Conservation (phyloP, 495 filamentous ascomycete species). For the Terfezia claveryi region DNA sequence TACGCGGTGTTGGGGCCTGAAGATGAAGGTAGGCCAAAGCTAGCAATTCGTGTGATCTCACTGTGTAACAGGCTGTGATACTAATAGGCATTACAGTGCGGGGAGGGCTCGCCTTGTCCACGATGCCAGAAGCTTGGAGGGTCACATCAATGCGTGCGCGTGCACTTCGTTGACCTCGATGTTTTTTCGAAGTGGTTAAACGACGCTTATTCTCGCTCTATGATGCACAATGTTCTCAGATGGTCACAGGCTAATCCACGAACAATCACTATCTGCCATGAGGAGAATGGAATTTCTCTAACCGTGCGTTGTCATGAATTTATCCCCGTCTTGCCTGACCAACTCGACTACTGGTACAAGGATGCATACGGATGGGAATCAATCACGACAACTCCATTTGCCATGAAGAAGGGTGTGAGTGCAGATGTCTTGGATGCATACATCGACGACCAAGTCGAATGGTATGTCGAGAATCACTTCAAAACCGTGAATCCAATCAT, state of each 20-base stretch:
- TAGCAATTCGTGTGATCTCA: background rate
- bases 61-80: too few relatives aligned
- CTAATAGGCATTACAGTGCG: conserved; percentile 4
- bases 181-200: conserved; percentile 20
- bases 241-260: conserved; percentile 11
- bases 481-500: conserved; percentile 12
- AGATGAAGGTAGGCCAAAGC: conserved; percentile 13
- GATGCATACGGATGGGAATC: conserved; percentile 16
- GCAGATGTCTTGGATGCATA: conserved; percentile 18
- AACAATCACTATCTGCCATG: conserved; percentile 13
- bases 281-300: conserved; percentile 12
- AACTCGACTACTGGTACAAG: conserved; percentile 17
- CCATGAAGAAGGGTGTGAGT: conserved; percentile 18
- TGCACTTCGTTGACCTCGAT: conserved; percentile 19
- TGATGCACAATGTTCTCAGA: conserved; percentile 17
- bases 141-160: conserved; percentile 15
- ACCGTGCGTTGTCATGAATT: conserved; percentile 16
- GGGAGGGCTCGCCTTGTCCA: conserved; percentile 18
- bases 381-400: conserved; percentile 13
- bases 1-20: conserved; percentile 18
- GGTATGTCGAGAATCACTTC: conserved; percentile 16
- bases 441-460: conserved; percentile 17
- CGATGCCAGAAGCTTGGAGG: conserved; percentile 18
- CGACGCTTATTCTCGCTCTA: conserved; percentile 16
- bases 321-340: conserved; percentile 12